Conservation (phyloP, 305 asterid genomes). For the Fraxinus velutina region DNA sequence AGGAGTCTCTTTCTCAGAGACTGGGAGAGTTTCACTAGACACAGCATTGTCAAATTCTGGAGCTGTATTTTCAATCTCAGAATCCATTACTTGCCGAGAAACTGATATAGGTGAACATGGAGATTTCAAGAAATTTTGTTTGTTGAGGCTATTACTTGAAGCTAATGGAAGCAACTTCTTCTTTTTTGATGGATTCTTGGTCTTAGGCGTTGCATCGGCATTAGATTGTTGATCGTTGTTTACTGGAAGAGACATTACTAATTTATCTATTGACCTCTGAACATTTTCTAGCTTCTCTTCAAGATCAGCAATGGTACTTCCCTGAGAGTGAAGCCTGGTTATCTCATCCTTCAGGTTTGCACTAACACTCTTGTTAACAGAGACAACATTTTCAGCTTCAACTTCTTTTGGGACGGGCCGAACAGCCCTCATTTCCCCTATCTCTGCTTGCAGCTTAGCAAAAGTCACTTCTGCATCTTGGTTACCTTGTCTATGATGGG, state of each 20-base stretch:
- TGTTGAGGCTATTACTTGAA: slow-evolving; percentile 66
- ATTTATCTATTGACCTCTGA: slow-evolving; percentile 85
- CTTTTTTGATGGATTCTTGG: slow-evolving; percentile 63
- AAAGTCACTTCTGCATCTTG: slow-evolving; percentile 97
- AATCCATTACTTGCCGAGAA: slow-evolving; percentile 55
- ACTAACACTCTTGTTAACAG: slow-evolving; percentile 81
- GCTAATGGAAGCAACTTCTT: slow-evolving; percentile 70
- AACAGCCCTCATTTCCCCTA: slow-evolving; percentile 67
- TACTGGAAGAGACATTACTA: slow-evolving; percentile 81
- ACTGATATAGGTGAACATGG: slow-evolving; percentile 87
- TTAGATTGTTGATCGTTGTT: slow-evolving; percentile 47
- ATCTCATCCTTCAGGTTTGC: slow-evolving; percentile 95
- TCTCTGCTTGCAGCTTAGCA: slow-evolving; percentile 90
- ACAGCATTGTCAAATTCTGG: slow-evolving; percentile 57
- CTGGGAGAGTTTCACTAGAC: slow-evolving; percentile 54
- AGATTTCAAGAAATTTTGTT: slow-evolving; percentile 65
- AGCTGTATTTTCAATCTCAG: slow-evolving; percentile 65
- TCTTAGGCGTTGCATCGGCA: slow-evolving; percentile 42
- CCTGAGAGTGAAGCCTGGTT: slow-evolving; percentile 89
- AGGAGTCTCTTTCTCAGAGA: slow-evolving; percentile 82
- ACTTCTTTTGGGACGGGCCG: slow-evolving; percentile 51
- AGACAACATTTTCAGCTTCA: slow-evolving; percentile 47
- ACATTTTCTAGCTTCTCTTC: slow-evolving; percentile 95
- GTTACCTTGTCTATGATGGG: slow-evolving; percentile 85
- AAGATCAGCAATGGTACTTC: slow-evolving; percentile 87